These are phyloP conservation scores for Anacardium occidentale DNA, from an alignment of 345 rosid genomes.

Conservation along the genomic window DNA sequence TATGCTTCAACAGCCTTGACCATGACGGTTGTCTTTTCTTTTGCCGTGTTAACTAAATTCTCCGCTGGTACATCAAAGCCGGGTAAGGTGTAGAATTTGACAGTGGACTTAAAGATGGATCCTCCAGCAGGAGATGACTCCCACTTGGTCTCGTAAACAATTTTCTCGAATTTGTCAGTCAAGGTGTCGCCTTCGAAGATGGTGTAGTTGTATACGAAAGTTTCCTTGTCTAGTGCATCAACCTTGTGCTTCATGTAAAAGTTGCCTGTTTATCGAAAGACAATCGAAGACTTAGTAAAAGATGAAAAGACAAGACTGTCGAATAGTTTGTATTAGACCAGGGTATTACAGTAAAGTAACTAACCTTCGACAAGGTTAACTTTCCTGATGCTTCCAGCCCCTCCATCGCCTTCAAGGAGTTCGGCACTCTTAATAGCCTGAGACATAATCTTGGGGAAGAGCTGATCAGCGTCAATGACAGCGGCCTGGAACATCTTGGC, in stretches of 20 bases:
- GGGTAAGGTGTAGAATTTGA: conserved; percentile 23
- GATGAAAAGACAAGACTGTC: no score
- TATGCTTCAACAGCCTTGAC: no score
- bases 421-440: conserved; percentile 30
- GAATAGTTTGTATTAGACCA: no score
- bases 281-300: no score
- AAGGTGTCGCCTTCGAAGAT: no score
- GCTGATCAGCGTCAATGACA: conserved; percentile 23
- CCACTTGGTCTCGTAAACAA: conserved; percentile 18
- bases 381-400: conserved; percentile 41
- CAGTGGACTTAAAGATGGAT: neutral
- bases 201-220: neutral
- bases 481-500: conserved; percentile 37
- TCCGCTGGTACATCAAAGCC: conserved; percentile 16
- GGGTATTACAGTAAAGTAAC: neutral
- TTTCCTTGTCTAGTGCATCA: neutral
- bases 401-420: conserved; percentile 46
- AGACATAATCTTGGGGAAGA: conserved; percentile 40
- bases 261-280: conserved; percentile 15
- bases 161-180: no score
- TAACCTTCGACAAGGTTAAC: conserved; percentile 27
- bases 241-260: conserved; percentile 1
- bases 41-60: conserved; percentile 7
- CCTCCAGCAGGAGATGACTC: conserved; percentile 30
- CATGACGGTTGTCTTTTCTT: neutral